Conservation (phyloP, 257 asterid species). For the Thymus quinquecostatus region DNA sequence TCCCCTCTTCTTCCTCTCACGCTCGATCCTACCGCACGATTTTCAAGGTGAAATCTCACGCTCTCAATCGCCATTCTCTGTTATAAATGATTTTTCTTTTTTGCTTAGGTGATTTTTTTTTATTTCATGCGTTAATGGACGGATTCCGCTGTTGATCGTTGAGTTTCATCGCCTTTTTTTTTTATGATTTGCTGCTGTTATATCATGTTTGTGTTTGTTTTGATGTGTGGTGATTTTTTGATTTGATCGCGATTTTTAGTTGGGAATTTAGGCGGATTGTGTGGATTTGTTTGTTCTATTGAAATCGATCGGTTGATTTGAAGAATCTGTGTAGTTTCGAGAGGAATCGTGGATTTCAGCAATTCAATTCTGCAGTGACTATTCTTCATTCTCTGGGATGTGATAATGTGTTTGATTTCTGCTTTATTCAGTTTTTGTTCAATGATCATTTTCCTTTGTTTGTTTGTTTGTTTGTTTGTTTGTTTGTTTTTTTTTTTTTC, state of each 20-base stretch:
- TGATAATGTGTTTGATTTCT: not conserved
- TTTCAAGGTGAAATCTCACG: slow-evolving; percentile 36
- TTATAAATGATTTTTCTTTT: not conserved
- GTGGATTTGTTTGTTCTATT: not conserved
- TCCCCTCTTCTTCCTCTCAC: slow-evolving; percentile 19
- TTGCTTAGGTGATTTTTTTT: not conserved
- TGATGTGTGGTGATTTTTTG: not conserved
- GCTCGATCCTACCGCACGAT: slow-evolving; percentile 19
- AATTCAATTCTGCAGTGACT: not conserved
- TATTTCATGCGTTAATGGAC: not conserved
- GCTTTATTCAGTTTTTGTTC: not conserved
- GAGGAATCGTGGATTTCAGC: not conserved
- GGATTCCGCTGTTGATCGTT: slow-evolving; percentile 8
- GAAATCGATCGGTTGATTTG: not conserved
- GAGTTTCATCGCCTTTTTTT: not conserved
- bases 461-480: too few relatives aligned
- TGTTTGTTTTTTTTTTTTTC: too few relatives aligned
- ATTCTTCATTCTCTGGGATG: not conserved
- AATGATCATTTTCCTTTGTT: too few relatives aligned
- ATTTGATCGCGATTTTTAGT: slow-evolving; percentile 5
- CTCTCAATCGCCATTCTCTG: not conserved
- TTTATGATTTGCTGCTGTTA: slow-evolving; percentile 4
- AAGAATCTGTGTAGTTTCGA: not conserved
- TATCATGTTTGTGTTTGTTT: slow-evolving; percentile 18
- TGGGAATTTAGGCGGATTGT: not conserved